Evolutionary conservation across 768 basidiomycete genomes (phyloP).

Genomic region (Lentinula sp.): DNA sequence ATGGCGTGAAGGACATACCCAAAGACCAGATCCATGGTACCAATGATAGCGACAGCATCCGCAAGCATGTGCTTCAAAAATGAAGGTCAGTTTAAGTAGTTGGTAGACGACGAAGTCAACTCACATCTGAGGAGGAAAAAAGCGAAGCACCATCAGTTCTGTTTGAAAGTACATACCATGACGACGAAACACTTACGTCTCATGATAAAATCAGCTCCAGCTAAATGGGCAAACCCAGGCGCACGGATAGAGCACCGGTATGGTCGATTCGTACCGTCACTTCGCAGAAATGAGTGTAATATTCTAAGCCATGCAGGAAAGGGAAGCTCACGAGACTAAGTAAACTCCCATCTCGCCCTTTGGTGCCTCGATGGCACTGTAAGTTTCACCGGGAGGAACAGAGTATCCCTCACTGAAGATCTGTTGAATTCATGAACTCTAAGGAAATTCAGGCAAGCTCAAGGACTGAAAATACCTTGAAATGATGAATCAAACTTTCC

Average conservation of each 20-base stretch:
- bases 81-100: constrained; percentile 9
- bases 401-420: constrained; percentile 96
- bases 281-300: constrained; percentile 16
- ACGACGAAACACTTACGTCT: constrained; percentile 52
- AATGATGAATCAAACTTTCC: constrained; percentile 97
- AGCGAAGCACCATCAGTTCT: neutral
- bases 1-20: constrained; percentile 41
- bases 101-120: neutral
- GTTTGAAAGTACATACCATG: constrained; percentile 1
- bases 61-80: constrained; percentile 73
- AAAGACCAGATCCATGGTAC: constrained; percentile 97
- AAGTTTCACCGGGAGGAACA: constrained; percentile 94
- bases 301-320: neutral
- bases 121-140: constrained; percentile 34
- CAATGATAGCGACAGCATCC: constrained; percentile 95
- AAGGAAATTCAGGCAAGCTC: neutral
- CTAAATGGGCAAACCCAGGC: constrained; percentile 93
- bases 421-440: constrained; percentile 26
- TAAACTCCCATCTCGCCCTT: constrained; percentile 99
- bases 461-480: constrained; percentile 55
- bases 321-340: constrained; percentile 77
- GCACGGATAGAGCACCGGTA: constrained; percentile 98
- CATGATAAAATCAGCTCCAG: constrained; percentile 98
- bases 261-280: constrained; percentile 92
- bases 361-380: constrained; percentile 95